Evolutionary conservation across 2,329 filamentous ascomycete genomes (phyloP), one percentile per base, ranked within the genome.

Genomic region (Colletotrichum nymphaeae): DNA sequence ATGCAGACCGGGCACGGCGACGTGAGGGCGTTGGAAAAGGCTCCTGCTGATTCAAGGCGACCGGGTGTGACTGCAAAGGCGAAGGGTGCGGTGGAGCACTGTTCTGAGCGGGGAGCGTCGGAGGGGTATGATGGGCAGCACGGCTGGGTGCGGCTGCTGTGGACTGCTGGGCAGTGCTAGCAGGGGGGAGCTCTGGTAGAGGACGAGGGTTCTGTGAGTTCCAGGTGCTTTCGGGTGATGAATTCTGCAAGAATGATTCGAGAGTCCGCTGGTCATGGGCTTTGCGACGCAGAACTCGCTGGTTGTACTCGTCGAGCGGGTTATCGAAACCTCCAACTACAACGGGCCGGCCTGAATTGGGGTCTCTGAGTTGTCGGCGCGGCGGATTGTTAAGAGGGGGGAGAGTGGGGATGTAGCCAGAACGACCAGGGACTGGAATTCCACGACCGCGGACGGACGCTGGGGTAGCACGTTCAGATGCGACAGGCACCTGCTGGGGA

Each of bases 251-350:
- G 49, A 66, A 66, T 24, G 22, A 28, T 32, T 73, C 71, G 24
- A 59, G 62, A 16, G 26, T 9, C 28, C 24, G 49, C 49, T 52
- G 49, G 28, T 71, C 67, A n/a, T 32, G 37, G 30, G 22, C 49
- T 57, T 73, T 57, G n/a, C 67, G 71, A 30, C 67, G 67, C 46
- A 63, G 62, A 37, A 70, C 32, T 73, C 71, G 56, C 49, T 73
- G 60, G 14, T 57, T 62, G 26, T 73, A 49, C 4, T 73, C 71
- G 16, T 73, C 26, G 56, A 70, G 63, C 16, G 67, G 63, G 55
- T 74, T 74, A 46, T 74, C 74, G 67, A 59, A 75, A 28, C 63
- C 74, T 57, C 74, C 74, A 30, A 75, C 67, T 32, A 74, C 46
- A 11, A 72, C 49, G 26, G 74, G 74, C 46, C 72, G 74, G 63